phyloP scores from a whole-genome alignment of 2,329 filamentous ascomycete species.

The Sphaerostilbella broomeana region DNA sequence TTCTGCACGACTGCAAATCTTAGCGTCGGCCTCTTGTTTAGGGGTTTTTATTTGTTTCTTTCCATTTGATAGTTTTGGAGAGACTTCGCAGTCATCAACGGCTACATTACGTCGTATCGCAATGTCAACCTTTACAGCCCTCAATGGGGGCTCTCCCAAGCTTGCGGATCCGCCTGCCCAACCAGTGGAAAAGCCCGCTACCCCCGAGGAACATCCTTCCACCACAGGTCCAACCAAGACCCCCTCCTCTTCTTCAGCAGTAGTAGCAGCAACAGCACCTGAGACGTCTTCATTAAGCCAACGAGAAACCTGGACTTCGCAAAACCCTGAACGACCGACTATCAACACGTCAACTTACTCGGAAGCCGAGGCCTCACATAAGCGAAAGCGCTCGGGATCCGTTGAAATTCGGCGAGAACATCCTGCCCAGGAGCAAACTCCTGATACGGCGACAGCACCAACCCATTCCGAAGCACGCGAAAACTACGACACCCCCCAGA shows the following conservation, averaged over 20 bases:
- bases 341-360: constrained; percentile 36
- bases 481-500: constrained; percentile 35
- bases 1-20: no score
- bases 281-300: constrained; percentile 21
- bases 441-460: constrained; percentile 26
- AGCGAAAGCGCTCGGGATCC: constrained; percentile 65
- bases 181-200: constrained; percentile 24
- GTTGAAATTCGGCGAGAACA: constrained; percentile 40
- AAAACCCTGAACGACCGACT: constrained; percentile 35
- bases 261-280: constrained; percentile 22
- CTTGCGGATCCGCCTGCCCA: constrained; percentile 29
- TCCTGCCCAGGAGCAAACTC: constrained; percentile 27
- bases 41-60: no score
- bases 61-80: background rate
- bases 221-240: constrained; percentile 20
- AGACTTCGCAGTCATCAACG: background rate
- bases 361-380: constrained; percentile 46
- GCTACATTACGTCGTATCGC: constrained; percentile 10
- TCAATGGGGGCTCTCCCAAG: constrained; percentile 46
- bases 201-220: constrained; percentile 29
- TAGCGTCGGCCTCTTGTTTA: no score
- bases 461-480: constrained; percentile 35
- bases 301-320: constrained; percentile 37
- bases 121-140: constrained; percentile 47
- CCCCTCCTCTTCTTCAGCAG: no score